Evolutionary conservation across 2,329 filamentous ascomycete species (phyloP).

Genomic region (Cladosporium halotolerans): DNA sequence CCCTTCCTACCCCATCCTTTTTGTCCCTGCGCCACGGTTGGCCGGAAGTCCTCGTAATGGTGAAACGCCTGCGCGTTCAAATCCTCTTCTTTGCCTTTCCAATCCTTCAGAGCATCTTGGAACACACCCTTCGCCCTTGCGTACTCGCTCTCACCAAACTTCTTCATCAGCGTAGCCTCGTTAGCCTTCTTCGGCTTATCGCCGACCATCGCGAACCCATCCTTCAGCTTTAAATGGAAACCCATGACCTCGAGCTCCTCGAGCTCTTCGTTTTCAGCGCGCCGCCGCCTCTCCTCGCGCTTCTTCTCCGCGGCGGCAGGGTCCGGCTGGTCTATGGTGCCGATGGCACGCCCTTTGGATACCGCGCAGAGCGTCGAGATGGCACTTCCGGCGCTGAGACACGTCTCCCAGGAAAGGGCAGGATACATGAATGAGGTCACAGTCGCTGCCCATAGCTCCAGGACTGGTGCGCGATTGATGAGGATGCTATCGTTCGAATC

Average conservation of each 20-base stretch:
- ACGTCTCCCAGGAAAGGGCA: slow-evolving; percentile 25
- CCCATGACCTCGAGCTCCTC: slow-evolving; percentile 27
- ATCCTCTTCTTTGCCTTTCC: slow-evolving; percentile 25
- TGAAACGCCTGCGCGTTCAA: slow-evolving; percentile 23
- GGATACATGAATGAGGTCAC: slow-evolving; percentile 26
- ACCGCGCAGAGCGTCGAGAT: slow-evolving; percentile 28
- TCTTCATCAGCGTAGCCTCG: slow-evolving; percentile 22
- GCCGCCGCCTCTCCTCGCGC: slow-evolving; percentile 10
- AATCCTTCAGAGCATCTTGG: slow-evolving; percentile 16
- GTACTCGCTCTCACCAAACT: slow-evolving; percentile 21
- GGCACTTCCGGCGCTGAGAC: slow-evolving; percentile 27
- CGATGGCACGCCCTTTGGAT: slow-evolving; percentile 29
- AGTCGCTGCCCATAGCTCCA: slow-evolving; percentile 27
- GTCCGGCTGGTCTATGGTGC: slow-evolving; percentile 23
- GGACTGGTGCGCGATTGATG: slow-evolving; percentile 30
- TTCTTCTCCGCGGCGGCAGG: slow-evolving; percentile 16
- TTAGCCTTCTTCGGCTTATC: slow-evolving; percentile 18
- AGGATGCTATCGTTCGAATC: slow-evolving; percentile 13
- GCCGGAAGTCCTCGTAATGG: slow-evolving; percentile 28
- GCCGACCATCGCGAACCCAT: slow-evolving; percentile 20
- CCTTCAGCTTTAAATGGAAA: slow-evolving; percentile 28
- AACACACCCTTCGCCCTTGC: slow-evolving; percentile 19
- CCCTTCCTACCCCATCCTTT: slow-evolving; percentile 30
- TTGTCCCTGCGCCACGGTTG: slow-evolving; percentile 22
- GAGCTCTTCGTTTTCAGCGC: slow-evolving; percentile 16